A percentile compares a stretch with the other conserved stretches of the same genome.
These are phyloP conservation scores for Dionaea muscipula DNA, from an alignment of 179 eudicot genomes.

Conservation along the genomic window DNA sequence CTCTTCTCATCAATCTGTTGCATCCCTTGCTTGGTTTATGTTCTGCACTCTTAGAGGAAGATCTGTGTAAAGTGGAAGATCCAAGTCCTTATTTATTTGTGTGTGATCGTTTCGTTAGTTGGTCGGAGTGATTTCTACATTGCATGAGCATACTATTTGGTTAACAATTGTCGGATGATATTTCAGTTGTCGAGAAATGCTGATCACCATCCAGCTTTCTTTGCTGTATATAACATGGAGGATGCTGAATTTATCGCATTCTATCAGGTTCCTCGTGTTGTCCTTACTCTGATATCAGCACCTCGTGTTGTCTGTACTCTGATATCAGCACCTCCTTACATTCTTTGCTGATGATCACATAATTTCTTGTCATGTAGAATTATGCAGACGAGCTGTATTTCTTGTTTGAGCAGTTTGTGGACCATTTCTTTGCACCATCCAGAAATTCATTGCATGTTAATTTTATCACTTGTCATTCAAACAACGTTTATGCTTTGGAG, in stretches of 20 bases:
- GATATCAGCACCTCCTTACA: background rate
- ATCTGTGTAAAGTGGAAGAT: too few relatives aligned
- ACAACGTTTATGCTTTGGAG: constrained; percentile 73
- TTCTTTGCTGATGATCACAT: constrained; percentile 10
- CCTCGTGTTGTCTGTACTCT: background rate
- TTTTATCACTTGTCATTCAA: constrained; percentile 81
- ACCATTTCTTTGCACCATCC: constrained; percentile 63
- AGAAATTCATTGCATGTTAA: constrained; percentile 55
- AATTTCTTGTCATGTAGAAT: constrained; percentile 38
- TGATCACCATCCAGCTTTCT: constrained; percentile 83
- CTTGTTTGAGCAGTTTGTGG: constrained; percentile 70
- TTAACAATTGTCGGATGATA: background rate
- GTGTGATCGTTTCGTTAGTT: too few relatives aligned
- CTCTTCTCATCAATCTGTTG: too few relatives aligned
- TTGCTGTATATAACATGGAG: constrained; percentile 96
- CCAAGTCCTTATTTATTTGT: too few relatives aligned
- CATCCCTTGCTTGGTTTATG: too few relatives aligned
- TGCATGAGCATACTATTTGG: background rate
- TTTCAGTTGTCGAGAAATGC: constrained; percentile 65
- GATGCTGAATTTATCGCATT: constrained; percentile 76
- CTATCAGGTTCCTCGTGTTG: constrained; percentile 53
- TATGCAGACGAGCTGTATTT: constrained; percentile 80
- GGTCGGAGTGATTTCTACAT: too few relatives aligned
- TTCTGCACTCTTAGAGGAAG: too few relatives aligned
- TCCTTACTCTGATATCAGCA: background rate